phyloP scores from a whole-genome alignment of 208 protist genomes.

The Angomonas desouzai region DNA sequence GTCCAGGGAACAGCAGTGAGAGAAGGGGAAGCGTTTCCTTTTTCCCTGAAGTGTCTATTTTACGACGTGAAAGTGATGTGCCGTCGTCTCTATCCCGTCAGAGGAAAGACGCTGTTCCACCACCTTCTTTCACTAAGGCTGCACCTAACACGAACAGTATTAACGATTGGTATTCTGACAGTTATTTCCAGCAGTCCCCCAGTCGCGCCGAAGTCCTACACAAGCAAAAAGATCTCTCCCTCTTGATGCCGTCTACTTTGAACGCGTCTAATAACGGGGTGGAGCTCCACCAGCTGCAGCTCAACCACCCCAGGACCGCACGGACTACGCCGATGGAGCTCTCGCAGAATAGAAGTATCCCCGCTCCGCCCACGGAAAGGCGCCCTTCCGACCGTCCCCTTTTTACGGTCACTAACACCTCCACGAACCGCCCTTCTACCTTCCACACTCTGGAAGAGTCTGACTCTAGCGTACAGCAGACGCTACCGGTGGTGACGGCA shows the following conservation, averaged over 20 bases:
- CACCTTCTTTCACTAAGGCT: not conserved
- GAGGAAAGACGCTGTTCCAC: not conserved
- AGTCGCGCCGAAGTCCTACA: not conserved
- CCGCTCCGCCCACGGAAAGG: not conserved
- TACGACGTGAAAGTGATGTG: not conserved
- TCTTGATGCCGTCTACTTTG: too few relatives aligned
- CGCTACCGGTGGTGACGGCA: too few relatives aligned
- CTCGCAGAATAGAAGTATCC: not conserved
- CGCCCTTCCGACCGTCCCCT: not conserved
- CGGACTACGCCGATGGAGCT: too few relatives aligned
- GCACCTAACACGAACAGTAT: not conserved
- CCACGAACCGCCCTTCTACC: not conserved
- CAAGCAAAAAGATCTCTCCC: not conserved
- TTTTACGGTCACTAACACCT: not conserved
- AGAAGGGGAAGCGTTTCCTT: not conserved
- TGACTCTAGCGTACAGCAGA: too few relatives aligned
- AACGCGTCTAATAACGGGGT: too few relatives aligned
- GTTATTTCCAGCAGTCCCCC: not conserved
- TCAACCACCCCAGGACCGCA: too few relatives aligned
- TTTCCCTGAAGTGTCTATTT: not conserved
- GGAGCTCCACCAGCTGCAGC: too few relatives aligned
- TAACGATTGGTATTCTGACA: not conserved
- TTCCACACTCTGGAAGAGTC: not conserved
- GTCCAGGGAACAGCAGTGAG: constrained; percentile 9
- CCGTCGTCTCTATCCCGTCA: not conserved